Evolutionary conservation across 177 flowering plant genomes (phyloP).

Genomic region (Vitis hybrid): DNA sequence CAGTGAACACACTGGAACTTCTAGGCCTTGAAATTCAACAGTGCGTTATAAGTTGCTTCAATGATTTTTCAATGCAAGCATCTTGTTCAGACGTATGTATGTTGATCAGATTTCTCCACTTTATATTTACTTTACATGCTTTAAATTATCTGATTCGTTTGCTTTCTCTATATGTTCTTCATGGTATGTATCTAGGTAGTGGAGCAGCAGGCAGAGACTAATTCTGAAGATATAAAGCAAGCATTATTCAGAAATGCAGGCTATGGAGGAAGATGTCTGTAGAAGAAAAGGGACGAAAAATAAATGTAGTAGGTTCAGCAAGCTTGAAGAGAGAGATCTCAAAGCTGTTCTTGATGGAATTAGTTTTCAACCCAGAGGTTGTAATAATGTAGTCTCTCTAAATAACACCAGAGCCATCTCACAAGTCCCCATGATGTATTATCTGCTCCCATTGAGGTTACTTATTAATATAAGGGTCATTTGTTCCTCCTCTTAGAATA

Average conservation of each 20-base stretch:
- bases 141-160: neutral
- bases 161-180: neutral
- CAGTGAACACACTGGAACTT: conserved; percentile 57
- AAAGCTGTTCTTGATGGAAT: neutral
- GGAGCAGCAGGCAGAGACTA: conserved; percentile 18
- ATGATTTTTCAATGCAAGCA: conserved; percentile 84
- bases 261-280: conserved; percentile 47
- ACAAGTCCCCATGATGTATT: no score
- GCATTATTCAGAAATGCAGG: conserved; percentile 51
- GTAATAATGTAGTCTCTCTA: no score
- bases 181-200: conserved; percentile 17
- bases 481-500: neutral
- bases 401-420: no score
- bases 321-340: neutral
- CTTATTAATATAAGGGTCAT: conserved; percentile 3
- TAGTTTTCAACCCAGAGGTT: no score
- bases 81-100: conserved; percentile 69
- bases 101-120: no score
- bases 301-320: no score
- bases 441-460: neutral
- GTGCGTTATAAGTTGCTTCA: conserved; percentile 87
- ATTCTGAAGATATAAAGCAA: conserved; percentile 44
- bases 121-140: neutral
- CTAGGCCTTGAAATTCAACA: conserved; percentile 82
- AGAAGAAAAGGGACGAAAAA: conserved; percentile 8